These are phyloP conservation scores for Exidia glandulosa DNA, from an alignment of 768 basidiomycete species.

Conservation along the genomic window DNA sequence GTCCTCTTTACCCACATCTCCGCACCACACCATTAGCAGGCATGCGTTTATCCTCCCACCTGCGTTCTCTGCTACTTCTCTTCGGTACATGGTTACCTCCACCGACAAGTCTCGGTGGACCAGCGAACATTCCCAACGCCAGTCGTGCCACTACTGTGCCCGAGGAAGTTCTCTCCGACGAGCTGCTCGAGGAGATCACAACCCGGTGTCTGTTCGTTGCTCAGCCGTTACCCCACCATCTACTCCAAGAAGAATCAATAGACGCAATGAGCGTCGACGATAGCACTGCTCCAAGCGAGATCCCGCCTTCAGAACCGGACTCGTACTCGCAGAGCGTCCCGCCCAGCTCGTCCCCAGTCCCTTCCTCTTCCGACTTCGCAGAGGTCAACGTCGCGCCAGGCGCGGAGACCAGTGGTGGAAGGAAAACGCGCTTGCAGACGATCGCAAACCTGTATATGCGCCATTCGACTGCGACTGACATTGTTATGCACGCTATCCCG, in stretches of 20 bases:
- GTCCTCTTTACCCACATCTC: conserved; percentile 76
- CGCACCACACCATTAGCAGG: conserved; percentile 84
- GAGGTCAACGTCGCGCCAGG: neutral
- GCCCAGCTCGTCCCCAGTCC: conserved; percentile 32
- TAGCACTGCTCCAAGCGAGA: conserved; percentile 38
- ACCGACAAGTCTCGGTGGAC: conserved; percentile 54
- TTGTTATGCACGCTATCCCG: conserved; percentile 58
- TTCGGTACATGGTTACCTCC: conserved; percentile 84
- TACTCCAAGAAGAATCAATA: conserved; percentile 2
- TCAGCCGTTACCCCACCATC: conserved; percentile 28
- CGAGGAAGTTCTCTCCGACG: conserved; percentile 65
- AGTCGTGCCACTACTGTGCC: conserved; percentile 61
- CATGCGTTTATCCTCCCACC: conserved; percentile 62
- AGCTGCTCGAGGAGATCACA: conserved; percentile 82
- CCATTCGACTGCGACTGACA: conserved; percentile 66
- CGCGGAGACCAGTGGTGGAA: neutral
- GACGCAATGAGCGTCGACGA: conserved; percentile 19
- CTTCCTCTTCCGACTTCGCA: conserved; percentile 9
- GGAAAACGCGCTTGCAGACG: conserved; percentile 45
- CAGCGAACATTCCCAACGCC: conserved; percentile 50
- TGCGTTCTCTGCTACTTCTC: conserved; percentile 69
- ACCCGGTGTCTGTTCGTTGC: conserved; percentile 86
- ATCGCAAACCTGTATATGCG: conserved; percentile 61
- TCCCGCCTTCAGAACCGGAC: conserved; percentile 41
- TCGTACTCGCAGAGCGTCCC: neutral